Evolutionary conservation across 1,139 yeast genomes (phyloP).

Genomic region (Suhomyces panamericanus): DNA sequence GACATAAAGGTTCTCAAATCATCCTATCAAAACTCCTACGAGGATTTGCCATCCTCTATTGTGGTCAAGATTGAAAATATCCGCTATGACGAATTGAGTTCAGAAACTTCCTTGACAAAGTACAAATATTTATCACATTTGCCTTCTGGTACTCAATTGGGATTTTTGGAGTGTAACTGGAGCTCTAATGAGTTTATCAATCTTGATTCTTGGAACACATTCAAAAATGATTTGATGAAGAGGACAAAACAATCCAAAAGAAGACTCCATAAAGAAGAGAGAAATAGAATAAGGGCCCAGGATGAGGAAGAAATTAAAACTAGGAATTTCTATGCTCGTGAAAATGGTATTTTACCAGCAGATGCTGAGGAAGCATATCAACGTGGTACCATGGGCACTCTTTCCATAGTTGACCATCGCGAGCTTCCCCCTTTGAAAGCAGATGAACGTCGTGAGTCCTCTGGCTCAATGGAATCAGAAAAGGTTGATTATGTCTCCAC

Average conservation of each 20-base stretch:
- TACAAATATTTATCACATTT: constrained; percentile 77
- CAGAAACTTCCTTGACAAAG: constrained; percentile 54
- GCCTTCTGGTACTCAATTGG: constrained; percentile 83
- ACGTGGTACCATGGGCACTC: constrained; percentile 29
- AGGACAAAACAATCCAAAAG: constrained; percentile 55
- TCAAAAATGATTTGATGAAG: constrained; percentile 59
- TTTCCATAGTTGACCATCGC: constrained; percentile 34
- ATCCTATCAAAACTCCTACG: constrained; percentile 58
- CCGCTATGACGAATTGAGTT: constrained; percentile 58
- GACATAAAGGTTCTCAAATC: constrained; percentile 73
- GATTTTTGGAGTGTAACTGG: constrained; percentile 89
- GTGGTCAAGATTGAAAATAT: constrained; percentile 69
- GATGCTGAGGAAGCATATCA: constrained; percentile 15
- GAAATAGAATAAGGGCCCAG: constrained; percentile 59
- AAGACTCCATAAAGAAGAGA: constrained; percentile 66
- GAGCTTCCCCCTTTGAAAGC: constrained; percentile 25
- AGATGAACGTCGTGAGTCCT: constrained; percentile 8
- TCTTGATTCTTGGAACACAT: constrained; percentile 53
- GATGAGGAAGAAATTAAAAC: constrained; percentile 60
- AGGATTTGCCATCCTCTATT: constrained; percentile 65
- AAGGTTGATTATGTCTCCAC: constrained; percentile 33
- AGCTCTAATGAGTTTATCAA: constrained; percentile 40
- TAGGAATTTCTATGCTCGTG: constrained; percentile 56
- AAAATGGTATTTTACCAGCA: constrained; percentile 37
- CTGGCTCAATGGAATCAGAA: constrained; percentile 3